These are phyloP conservation scores for Gryganskiella cystojenkinii DNA, from an alignment of 192 early-diverging fungal genomes.

Conservation along the genomic window DNA sequence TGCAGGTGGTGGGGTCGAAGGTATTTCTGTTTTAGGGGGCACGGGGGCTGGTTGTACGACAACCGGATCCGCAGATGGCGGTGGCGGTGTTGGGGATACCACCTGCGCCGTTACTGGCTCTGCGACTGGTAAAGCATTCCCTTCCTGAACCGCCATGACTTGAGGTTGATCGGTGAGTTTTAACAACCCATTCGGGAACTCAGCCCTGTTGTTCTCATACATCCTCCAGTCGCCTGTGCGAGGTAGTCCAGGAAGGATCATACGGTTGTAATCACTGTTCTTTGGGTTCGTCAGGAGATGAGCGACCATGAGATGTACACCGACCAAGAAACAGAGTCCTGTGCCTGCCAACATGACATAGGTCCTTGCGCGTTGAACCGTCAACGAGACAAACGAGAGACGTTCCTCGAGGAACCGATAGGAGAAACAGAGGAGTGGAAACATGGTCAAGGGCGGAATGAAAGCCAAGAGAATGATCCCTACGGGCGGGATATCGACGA, in stretches of 20 bases:
- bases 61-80: not conserved
- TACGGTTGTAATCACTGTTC: constrained; percentile 3
- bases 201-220: not conserved
- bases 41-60: too few relatives aligned
- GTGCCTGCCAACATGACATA: constrained; percentile 22
- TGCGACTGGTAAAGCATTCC: too few relatives aligned
- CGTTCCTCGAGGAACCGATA: constrained; percentile 20
- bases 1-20: too few relatives aligned
- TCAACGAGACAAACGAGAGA: constrained; percentile 8
- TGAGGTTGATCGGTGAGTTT: too few relatives aligned
- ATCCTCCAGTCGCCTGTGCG: not conserved
- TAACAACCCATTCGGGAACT: too few relatives aligned
- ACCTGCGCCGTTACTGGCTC: not conserved
- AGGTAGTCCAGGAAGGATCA: not conserved
- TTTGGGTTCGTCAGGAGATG: not conserved
- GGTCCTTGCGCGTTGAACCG: constrained; percentile 14
- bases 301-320: constrained; percentile 11
- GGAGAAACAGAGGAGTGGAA: constrained; percentile 18
- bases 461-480: constrained; percentile 22
- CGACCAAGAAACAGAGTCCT: constrained; percentile 18
- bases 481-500: constrained; percentile 29
- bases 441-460: constrained; percentile 14
- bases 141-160: too few relatives aligned
- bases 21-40: too few relatives aligned
- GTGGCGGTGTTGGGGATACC: not conserved